These are phyloP conservation scores for Verticillium dahliae DNA, from an alignment of 2,329 filamentous ascomycete genomes.

Conservation along the genomic window DNA sequence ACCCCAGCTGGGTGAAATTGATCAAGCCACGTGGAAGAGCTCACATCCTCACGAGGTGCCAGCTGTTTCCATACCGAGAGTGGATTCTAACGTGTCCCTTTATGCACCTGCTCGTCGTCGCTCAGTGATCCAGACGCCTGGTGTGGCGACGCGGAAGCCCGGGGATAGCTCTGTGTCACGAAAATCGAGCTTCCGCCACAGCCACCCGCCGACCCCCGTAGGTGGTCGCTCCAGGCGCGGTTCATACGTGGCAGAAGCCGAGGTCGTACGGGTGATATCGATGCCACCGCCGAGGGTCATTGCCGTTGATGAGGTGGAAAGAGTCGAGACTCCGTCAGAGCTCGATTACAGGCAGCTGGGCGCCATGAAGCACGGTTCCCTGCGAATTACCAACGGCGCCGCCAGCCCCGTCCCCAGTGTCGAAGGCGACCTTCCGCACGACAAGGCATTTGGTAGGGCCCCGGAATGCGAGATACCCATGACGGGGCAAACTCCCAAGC, in stretches of 20 bases:
- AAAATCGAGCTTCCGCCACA: constrained; percentile 28
- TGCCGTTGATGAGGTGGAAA: constrained; percentile 18
- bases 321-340: constrained; percentile 45
- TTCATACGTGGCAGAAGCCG: not conserved
- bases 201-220: constrained; percentile 27
- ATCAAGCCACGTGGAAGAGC: constrained; percentile 28
- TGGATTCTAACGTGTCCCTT: constrained; percentile 40
- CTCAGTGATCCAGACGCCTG: constrained; percentile 41
- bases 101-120: constrained; percentile 41
- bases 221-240: not conserved
- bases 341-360: constrained; percentile 54
- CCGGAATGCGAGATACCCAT: not conserved
- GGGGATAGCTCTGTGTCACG: constrained; percentile 10
- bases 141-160: constrained; percentile 36
- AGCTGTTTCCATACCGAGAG: constrained; percentile 24
- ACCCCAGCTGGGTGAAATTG: constrained; percentile 20
- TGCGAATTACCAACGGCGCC: constrained; percentile 56
- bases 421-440: constrained; percentile 3
- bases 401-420: constrained; percentile 43
- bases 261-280: constrained; percentile 3
- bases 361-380: constrained; percentile 54
- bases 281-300: constrained; percentile 12
- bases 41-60: constrained; percentile 21
- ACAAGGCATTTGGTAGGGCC: not conserved
- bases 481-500: not conserved